Conservation (phyloP, 371 early-diverging fungal genomes). For the Cokeromyces recurvatus region DNA sequence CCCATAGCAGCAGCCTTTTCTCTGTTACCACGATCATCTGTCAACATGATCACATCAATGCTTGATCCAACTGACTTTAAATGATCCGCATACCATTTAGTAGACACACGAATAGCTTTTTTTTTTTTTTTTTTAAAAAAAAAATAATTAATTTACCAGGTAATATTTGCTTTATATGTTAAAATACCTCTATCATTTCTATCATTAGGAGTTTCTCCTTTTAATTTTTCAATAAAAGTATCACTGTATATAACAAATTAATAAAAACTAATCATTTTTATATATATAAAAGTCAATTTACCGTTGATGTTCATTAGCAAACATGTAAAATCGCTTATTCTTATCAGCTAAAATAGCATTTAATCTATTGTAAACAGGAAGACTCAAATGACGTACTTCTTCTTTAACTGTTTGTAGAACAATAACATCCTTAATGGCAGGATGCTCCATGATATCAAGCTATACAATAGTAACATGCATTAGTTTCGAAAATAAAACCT, state of each 20-base stretch:
- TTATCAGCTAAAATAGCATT: conserved; percentile 67
- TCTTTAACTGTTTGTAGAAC: conserved; percentile 91
- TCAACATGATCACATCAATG: conserved; percentile 69
- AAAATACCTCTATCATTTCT: conserved; percentile 81
- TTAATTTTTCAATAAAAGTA: conserved; percentile 76
- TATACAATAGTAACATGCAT: conserved; percentile 18
- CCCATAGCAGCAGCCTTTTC: conserved; percentile 64
- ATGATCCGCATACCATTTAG: conserved; percentile 82
- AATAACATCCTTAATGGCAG: conserved; percentile 83
- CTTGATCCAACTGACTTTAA: conserved; percentile 30
- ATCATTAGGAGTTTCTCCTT: conserved; percentile 89
- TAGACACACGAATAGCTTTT: conserved; percentile 80
- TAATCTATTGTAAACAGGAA: conserved; percentile 77
- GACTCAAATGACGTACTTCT: conserved; percentile 79
- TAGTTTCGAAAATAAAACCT: not conserved
- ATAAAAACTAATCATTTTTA: not conserved
- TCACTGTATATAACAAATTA: conserved; percentile 42
- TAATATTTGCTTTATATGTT: too few relatives aligned
- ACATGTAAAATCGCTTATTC: conserved; percentile 76
- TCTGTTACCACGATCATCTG: conserved; percentile 86
- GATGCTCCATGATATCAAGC: conserved; percentile 92
- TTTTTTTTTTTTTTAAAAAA: not conserved
- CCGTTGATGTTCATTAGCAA: conserved; percentile 92
- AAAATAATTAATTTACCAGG: not conserved
- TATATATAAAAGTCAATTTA: conserved; percentile 12